These are phyloP conservation scores for Pythium aphanidermatum DNA, from an alignment of 352 stramenopile species.

Conservation along the genomic window DNA sequence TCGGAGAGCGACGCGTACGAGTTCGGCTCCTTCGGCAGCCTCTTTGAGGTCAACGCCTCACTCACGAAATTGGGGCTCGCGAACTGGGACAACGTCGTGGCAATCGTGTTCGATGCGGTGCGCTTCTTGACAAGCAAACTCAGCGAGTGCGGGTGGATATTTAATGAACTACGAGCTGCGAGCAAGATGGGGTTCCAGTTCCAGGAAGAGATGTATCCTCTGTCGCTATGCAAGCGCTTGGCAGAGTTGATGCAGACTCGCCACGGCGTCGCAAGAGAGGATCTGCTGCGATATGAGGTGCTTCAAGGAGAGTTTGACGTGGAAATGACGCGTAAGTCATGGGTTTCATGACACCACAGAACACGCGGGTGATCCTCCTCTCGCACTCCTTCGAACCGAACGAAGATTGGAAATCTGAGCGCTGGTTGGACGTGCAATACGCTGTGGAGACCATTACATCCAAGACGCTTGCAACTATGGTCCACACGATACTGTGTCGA, in stretches of 20 bases:
- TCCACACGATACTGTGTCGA: background rate
- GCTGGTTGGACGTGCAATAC: slow-evolving; percentile 64
- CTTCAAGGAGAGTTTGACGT: slow-evolving; percentile 45
- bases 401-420: slow-evolving; percentile 25
- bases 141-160: slow-evolving; percentile 22
- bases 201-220: slow-evolving; percentile 20
- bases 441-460: slow-evolving; percentile 26
- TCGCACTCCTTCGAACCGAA: slow-evolving; percentile 35
- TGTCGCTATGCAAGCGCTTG: slow-evolving; percentile 35
- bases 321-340: slow-evolving; percentile 25
- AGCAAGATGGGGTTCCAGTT: slow-evolving; percentile 31
- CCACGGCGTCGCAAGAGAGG: slow-evolving; percentile 28
- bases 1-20: slow-evolving; percentile 35
- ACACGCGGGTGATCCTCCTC: slow-evolving; percentile 52
- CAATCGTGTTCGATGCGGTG: slow-evolving; percentile 24
- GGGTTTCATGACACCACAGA: slow-evolving; percentile 34
- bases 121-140: slow-evolving; percentile 3
- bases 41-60: slow-evolving; percentile 36
- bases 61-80: slow-evolving; percentile 24
- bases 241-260: slow-evolving; percentile 53
- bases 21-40: slow-evolving; percentile 28
- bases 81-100: slow-evolving; percentile 26
- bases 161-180: slow-evolving; percentile 26
- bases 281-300: slow-evolving; percentile 54
- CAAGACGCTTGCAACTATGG: slow-evolving; percentile 24